Evolutionary conservation across 768 basidiomycete species (phyloP).

Genomic region (Lactifluus pinguis): DNA sequence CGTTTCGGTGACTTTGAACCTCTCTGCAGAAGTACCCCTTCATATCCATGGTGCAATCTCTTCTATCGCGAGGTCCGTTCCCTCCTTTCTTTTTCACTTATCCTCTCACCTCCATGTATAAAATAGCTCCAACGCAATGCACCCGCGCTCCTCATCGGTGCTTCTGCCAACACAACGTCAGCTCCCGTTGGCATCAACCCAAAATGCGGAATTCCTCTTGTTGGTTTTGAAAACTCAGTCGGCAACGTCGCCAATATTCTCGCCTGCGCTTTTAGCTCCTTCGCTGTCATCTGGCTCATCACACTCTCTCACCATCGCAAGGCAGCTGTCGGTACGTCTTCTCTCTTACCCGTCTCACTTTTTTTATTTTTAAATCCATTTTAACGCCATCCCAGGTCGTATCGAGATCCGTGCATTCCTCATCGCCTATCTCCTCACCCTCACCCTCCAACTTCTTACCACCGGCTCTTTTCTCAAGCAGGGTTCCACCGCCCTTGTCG

Average conservation of each 20-base stretch:
- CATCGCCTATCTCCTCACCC: conserved; percentile 55
- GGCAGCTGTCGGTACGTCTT: conserved; percentile 70
- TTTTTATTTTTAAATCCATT: background rate
- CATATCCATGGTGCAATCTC: conserved; percentile 90
- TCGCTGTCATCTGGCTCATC: conserved; percentile 51
- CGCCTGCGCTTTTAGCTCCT: conserved; percentile 63
- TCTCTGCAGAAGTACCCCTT: conserved; percentile 60
- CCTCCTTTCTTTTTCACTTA: conserved; percentile 12
- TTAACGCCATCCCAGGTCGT: conserved; percentile 39
- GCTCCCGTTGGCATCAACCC: conserved; percentile 83
- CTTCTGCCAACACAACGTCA: conserved; percentile 35
- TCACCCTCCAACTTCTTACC: conserved; percentile 73
- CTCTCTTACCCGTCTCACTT: background rate
- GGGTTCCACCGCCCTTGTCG: conserved; percentile 60
- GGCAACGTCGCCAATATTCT: conserved; percentile 86
- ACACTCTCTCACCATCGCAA: conserved; percentile 51
- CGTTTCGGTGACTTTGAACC: conserved; percentile 66
- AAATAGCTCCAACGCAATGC: conserved; percentile 28
- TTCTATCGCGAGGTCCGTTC: conserved; percentile 75
- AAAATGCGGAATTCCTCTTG: conserved; percentile 63
- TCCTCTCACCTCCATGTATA: background rate
- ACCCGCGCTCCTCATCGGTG: conserved; percentile 29
- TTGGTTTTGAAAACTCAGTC: conserved; percentile 47
- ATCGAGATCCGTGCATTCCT: conserved; percentile 64
- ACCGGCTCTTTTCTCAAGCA: conserved; percentile 74